These are phyloP conservation scores for Botryobasidium botryosum DNA, from an alignment of 768 basidiomycete genomes.

Conservation along the genomic window DNA sequence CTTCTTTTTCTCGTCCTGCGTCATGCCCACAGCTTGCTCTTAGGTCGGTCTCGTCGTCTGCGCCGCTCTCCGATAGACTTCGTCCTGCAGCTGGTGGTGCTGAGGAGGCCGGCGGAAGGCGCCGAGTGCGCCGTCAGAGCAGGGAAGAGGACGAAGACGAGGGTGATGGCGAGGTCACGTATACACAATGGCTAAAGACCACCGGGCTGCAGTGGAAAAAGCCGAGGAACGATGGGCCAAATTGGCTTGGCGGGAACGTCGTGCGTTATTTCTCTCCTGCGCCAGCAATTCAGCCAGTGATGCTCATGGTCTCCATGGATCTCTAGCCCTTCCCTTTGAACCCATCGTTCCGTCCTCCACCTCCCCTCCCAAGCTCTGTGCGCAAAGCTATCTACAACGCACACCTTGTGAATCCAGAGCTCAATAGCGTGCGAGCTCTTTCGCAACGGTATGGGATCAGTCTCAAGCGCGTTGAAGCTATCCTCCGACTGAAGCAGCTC, in stretches of 20 bases:
- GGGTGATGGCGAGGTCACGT: not conserved
- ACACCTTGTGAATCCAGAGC: slow-evolving; percentile 40
- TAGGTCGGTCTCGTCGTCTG: too few species aligned
- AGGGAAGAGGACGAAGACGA: slow-evolving; percentile 3
- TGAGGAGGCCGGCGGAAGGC: too few species aligned
- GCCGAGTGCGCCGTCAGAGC: not conserved
- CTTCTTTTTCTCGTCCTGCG: too few species aligned
- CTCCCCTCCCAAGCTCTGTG: slow-evolving; percentile 49
- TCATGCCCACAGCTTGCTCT: too few species aligned
- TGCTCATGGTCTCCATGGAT: slow-evolving; percentile 6
- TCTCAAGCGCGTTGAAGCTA: slow-evolving; percentile 67
- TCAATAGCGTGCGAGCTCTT: slow-evolving; percentile 40
- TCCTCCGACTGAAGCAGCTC: slow-evolving; percentile 64
- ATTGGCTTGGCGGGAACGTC: slow-evolving; percentile 45
- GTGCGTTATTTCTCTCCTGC: slow-evolving; percentile 27
- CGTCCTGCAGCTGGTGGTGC: too few species aligned
- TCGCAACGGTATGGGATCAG: slow-evolving; percentile 48
- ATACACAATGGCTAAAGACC: slow-evolving; percentile 25
- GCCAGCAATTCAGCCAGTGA: slow-evolving; percentile 8
- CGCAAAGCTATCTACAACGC: slow-evolving; percentile 40
- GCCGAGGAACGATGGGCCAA: slow-evolving; percentile 28
- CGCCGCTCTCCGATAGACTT: too few species aligned
- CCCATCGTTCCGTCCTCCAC: slow-evolving; percentile 62
- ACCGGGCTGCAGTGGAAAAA: slow-evolving; percentile 28
- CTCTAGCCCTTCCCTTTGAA: slow-evolving; percentile 74